These are phyloP conservation scores for Platismatia glauca DNA, from an alignment of 495 filamentous ascomycete genomes.

Conservation along the genomic window DNA sequence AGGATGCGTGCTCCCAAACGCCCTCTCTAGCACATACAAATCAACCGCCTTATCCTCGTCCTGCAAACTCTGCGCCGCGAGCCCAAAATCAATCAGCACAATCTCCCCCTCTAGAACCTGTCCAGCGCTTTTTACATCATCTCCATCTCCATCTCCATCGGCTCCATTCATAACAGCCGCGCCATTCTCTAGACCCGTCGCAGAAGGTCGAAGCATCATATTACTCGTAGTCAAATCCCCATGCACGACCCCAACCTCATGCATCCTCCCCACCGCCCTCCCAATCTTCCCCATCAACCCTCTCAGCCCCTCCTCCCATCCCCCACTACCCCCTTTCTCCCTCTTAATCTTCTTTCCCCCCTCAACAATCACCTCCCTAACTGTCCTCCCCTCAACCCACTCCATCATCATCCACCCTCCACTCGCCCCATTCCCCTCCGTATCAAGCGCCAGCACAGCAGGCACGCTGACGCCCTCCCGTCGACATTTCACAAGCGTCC, in stretches of 20 bases:
- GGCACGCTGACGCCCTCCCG: constrained; percentile 73
- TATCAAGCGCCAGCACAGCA: constrained; percentile 65
- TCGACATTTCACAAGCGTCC: constrained; percentile 65
- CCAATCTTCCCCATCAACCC: constrained; percentile 67
- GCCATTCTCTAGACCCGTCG: constrained; percentile 12
- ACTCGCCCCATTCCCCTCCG: no score
- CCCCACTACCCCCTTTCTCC: constrained; percentile 21
- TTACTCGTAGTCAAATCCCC: constrained; percentile 98
- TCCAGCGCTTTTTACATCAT: constrained; percentile 18
- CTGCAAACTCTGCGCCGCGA: constrained; percentile 69
- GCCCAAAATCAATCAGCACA: constrained; percentile 89
- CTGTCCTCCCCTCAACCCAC: constrained; percentile 70
- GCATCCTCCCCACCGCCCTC: constrained; percentile 63
- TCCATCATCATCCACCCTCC: constrained; percentile 83
- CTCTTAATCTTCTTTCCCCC: constrained; percentile 45
- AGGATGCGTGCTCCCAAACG: constrained; percentile 94
- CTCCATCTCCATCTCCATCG: not conserved
- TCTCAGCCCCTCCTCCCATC: constrained; percentile 35
- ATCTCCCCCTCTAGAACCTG: constrained; percentile 58
- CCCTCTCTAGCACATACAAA: constrained; percentile 90
- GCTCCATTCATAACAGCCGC: not conserved
- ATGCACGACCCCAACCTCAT: constrained; percentile 76
- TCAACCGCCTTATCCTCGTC: constrained; percentile 96
- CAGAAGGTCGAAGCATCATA: constrained; percentile 60
- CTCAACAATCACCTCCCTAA: constrained; percentile 57